phyloP scores from a whole-genome alignment of 1,284 basidiomycete species.

The Boletus subluridellus region DNA sequence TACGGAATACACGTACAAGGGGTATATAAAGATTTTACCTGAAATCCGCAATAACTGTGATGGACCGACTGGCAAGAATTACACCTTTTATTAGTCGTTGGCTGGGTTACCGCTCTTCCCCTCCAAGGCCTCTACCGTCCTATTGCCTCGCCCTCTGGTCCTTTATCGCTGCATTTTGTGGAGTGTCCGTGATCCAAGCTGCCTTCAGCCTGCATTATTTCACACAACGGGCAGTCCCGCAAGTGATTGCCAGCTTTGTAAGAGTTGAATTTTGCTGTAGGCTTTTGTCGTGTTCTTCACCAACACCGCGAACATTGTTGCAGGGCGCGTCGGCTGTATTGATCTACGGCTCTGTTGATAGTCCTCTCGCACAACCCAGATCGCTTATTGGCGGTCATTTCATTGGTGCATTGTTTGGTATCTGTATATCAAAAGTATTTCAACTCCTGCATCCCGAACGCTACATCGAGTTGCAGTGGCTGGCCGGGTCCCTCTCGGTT shows the following conservation, averaged over 20 bases:
- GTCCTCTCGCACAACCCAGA: slow-evolving; percentile 61
- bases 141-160: slow-evolving; percentile 30
- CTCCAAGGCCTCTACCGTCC: slow-evolving; percentile 4
- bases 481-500: slow-evolving; percentile 54
- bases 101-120: slow-evolving; percentile 15
- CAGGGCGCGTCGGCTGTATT: slow-evolving; percentile 62
- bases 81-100: slow-evolving; percentile 9
- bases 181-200: slow-evolving; percentile 54
- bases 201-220: slow-evolving; percentile 53
- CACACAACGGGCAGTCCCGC: slow-evolving; percentile 44
- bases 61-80: not conserved
- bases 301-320: slow-evolving; percentile 47
- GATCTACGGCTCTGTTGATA: slow-evolving; percentile 55
- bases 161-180: slow-evolving; percentile 53
- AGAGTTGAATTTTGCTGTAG: slow-evolving; percentile 3
- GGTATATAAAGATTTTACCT: not conserved
- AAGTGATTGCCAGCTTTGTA: slow-evolving; percentile 29
- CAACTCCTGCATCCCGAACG: slow-evolving; percentile 41
- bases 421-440: slow-evolving; percentile 58
- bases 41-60: not conserved
- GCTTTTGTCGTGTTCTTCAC: slow-evolving; percentile 9
- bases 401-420: slow-evolving; percentile 35
- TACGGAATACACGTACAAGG: not conserved
- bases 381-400: slow-evolving; percentile 43
- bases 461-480: slow-evolving; percentile 48